Evolutionary conservation across 257 asterid species (phyloP).

Genomic region (Solanum pinnatisectum): DNA sequence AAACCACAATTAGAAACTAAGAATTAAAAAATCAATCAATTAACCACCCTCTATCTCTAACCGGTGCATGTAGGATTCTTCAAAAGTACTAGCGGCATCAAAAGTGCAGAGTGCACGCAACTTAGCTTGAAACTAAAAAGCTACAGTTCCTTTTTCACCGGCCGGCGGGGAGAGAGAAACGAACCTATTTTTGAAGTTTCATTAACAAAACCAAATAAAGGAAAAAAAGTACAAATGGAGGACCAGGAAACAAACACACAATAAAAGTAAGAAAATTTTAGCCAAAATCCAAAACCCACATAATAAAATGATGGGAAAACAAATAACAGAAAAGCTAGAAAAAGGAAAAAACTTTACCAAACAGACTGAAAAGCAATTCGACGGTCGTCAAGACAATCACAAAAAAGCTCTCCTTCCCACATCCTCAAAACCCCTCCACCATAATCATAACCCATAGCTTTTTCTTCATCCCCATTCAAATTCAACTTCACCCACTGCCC

Average conservation of each 20-base stretch:
- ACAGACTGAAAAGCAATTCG: slow-evolving; percentile 67
- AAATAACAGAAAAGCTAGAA: not conserved
- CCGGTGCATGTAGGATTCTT: not conserved
- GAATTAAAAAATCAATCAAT: not conserved
- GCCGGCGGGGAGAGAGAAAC: not conserved
- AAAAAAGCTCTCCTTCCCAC: slow-evolving; percentile 93
- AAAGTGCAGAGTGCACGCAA: not conserved
- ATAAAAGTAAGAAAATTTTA: not conserved
- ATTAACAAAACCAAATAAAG: not conserved
- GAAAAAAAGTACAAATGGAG: not conserved
- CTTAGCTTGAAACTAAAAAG: not conserved
- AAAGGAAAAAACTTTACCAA: slow-evolving; percentile 30
- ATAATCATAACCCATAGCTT: slow-evolving; percentile 3
- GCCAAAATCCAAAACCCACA: not conserved
- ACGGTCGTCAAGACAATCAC: slow-evolving; percentile 69
- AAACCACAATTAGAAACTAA: not conserved
- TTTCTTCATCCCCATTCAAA: slow-evolving; percentile 21
- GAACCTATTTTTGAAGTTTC: not conserved
- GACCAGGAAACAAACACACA: not conserved
- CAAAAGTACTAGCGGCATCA: too few species aligned
- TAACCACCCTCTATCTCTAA: not conserved
- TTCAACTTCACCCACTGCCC: slow-evolving; percentile 62
- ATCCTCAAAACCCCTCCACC: slow-evolving; percentile 64
- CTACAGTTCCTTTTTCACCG: not conserved
- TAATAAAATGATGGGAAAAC: not conserved